Evolutionary conservation across 2,329 filamentous ascomycete species (phyloP).

Genomic region (Monosporascus sp.): DNA sequence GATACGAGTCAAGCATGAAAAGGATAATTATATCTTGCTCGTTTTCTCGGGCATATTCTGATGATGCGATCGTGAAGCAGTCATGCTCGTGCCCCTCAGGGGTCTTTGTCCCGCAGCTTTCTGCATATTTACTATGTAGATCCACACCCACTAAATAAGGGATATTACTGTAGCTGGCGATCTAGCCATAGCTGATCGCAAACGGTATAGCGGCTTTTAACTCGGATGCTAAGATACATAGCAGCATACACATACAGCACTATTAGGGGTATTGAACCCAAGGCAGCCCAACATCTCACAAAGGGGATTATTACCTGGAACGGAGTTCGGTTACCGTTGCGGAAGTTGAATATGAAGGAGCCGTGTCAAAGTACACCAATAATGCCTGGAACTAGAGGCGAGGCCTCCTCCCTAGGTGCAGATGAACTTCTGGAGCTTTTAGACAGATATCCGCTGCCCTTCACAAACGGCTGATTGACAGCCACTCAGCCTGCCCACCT

Average conservation of each 20-base stretch:
- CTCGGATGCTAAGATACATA: background rate
- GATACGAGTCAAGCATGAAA: background rate
- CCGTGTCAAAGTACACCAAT: no score
- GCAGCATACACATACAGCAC: background rate
- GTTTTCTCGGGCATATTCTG: no score
- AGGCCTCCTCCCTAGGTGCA: no score
- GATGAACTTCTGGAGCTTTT: no score
- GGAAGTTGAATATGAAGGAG: no score
- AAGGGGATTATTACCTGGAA: no score
- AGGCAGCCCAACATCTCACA: no score
- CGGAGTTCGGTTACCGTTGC: no score
- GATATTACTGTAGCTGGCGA: background rate
- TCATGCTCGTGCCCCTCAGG: background rate
- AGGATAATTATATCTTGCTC: no score
- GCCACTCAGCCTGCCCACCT: background rate
- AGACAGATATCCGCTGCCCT: no score
- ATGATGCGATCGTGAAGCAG: no score
- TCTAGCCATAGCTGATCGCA: background rate
- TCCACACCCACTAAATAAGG: background rate
- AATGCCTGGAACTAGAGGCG: no score
- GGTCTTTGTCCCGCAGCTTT: background rate
- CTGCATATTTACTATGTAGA: background rate
- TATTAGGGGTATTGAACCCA: background rate
- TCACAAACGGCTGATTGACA: background rate
- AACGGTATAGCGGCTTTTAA: background rate